Conservation (phyloP, 2,329 filamentous ascomycete species). For the Colletotrichum sp. region DNA sequence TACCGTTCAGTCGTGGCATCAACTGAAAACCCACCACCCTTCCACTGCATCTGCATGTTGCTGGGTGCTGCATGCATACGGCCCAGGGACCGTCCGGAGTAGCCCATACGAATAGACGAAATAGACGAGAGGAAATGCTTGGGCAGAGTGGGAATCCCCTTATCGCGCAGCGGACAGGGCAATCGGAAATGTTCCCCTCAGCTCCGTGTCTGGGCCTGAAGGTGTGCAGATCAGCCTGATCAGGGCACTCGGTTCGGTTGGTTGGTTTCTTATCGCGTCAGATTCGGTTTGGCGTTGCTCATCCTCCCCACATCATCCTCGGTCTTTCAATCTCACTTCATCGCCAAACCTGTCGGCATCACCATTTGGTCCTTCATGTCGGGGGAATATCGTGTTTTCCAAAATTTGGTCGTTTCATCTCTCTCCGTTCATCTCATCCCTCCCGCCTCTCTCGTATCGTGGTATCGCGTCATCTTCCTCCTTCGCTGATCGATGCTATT, state of each 20-base stretch:
- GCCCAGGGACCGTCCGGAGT: neutral
- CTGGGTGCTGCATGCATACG: neutral
- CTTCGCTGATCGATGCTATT: slow-evolving; percentile 3
- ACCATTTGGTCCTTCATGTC: neutral
- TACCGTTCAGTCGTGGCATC: neutral
- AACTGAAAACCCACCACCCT: neutral
- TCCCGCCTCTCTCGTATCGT: neutral
- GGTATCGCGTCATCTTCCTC: neutral
- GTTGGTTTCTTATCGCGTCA: slow-evolving; percentile 6
- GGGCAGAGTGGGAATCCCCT: neutral
- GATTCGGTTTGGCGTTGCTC: slow-evolving; percentile 7
- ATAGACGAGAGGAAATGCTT: neutral
- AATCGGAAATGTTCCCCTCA: neutral
- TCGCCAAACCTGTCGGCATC: neutral
- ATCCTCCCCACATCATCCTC: neutral
- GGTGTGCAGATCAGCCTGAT: slow-evolving; percentile 5
- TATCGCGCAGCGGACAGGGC: slow-evolving; percentile 4
- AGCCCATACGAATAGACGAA: neutral
- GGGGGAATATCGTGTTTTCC: neutral
- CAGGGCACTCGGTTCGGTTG: slow-evolving; percentile 14
- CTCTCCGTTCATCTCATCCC: neutral
- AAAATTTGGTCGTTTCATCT: neutral
- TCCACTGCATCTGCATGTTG: neutral
- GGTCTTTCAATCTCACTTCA: slow-evolving; percentile 4
- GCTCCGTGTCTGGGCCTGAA: neutral